A percentile compares a stretch with the other conserved stretches of the same genome.
phyloP scores from a whole-genome alignment of 2,329 filamentous ascomycete species.

The Paracoccidioides brasiliensis region DNA sequence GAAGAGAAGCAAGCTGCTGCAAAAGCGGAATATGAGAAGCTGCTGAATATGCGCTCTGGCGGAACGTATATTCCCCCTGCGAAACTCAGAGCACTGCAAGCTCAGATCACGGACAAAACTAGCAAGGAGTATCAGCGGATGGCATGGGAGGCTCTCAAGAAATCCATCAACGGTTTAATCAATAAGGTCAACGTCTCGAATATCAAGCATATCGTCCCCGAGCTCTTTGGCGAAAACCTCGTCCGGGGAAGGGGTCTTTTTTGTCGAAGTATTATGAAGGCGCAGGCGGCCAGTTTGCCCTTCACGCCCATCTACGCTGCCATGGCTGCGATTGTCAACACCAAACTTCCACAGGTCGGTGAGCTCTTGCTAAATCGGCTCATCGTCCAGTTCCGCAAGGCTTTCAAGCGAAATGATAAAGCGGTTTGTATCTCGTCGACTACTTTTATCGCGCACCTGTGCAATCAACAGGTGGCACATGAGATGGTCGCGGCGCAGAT shows the following conservation, averaged over 20 bases:
- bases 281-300: slow-evolving; percentile 85
- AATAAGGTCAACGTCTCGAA: slow-evolving; percentile 98
- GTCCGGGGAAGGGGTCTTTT: slow-evolving; percentile 84
- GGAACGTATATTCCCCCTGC: slow-evolving; percentile 95
- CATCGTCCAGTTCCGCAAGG: slow-evolving; percentile 86
- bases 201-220: slow-evolving; percentile 93
- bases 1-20: slow-evolving; percentile 78
- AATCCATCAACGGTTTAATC: slow-evolving; percentile 95
- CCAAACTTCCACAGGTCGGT: slow-evolving; percentile 87
- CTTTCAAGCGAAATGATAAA: slow-evolving; percentile 93
- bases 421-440: slow-evolving; percentile 85
- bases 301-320: slow-evolving; percentile 95
- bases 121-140: slow-evolving; percentile 98
- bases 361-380: slow-evolving; percentile 77
- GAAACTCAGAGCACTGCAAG: slow-evolving; percentile 77
- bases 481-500: slow-evolving; percentile 92
- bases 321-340: slow-evolving; percentile 94
- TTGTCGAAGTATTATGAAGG: slow-evolving; percentile 95
- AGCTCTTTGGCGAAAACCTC: slow-evolving; percentile 89
- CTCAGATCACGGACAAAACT: slow-evolving; percentile 90
- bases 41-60: slow-evolving; percentile 83
- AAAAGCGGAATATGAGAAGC: slow-evolving; percentile 86
- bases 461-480: slow-evolving; percentile 90
- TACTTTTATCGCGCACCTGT: slow-evolving; percentile 87
- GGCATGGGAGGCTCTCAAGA: slow-evolving; percentile 98